Base-by-base conservation (phyloP, 805 yeast genomes). In the Candida pini region DNA sequence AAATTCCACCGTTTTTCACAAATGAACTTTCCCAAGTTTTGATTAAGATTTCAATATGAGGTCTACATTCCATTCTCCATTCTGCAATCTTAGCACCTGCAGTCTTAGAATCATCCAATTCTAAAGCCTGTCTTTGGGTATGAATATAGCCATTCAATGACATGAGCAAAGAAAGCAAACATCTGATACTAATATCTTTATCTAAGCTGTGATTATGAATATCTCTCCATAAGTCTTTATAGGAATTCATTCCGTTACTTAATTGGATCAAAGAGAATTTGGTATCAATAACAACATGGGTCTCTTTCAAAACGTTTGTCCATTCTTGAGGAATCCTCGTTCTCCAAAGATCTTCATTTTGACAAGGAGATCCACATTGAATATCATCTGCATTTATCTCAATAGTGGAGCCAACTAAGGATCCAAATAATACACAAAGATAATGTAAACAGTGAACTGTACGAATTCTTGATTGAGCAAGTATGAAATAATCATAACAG, bases 21-120 rank as follows among this genome's bases (percentile, higher is more conserved):
- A 71, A 83, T 19, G 73, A 53, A 13, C 68, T 63, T 55, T 83
- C 92, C 90, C 90, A 83, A 18, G 76, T 63, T 44, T 73, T 74
- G 16, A 83, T 52, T 45, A 81, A 54, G 9, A 70, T 58, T 43
- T 74, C 78, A 34, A 83, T 66, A 6, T 64, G 59, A 2, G 85
- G 85, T 41, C 81, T 66, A 7, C 72, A 66, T 37, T 71, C 71
- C 61, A 78, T 62, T 53, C 84, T 68, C 90, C 90, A 83, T 36
- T 68, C 68, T 4, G 79, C 67, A 21, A 74, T 73, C 38, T 70
- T 69, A 32, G 66, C 64, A 12, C 66, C 67, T 34, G 61, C 57
- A 9, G 58, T 42, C 36, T 61, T 64, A 10, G 36, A 33, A 5
- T 33, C 23, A 3, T 50, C 37, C 33, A 47, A 44, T 34, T 57